A percentile compares a stretch with the other conserved stretches of the same genome.
Conservation (phyloP, 306 rosid species). For the Styphnolobium japonicum region DNA sequence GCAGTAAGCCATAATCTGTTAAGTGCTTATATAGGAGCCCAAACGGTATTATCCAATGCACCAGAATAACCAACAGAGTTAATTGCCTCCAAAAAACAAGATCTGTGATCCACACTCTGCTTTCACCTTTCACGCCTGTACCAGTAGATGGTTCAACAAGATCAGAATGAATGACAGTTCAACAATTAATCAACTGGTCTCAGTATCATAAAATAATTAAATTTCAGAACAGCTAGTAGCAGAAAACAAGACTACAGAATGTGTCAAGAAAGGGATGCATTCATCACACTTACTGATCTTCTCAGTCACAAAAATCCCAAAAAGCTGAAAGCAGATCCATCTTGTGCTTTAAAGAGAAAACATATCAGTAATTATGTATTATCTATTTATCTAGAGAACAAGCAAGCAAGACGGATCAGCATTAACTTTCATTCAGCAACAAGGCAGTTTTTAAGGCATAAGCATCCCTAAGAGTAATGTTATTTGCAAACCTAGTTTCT, state of each 20-base stretch:
- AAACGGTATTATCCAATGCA: neutral
- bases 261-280: neutral
- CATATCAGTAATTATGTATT: constrained; percentile 5
- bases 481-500: too few species aligned
- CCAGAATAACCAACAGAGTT: constrained; percentile 9
- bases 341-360: neutral
- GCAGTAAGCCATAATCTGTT: neutral
- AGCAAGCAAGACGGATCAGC: neutral
- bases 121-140: constrained; percentile 13
- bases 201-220: neutral
- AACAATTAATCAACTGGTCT: constrained; percentile 1
- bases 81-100: neutral
- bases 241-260: neutral
- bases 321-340: constrained; percentile 7
- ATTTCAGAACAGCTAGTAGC: neutral
- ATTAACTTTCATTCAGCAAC: constrained; percentile 47
- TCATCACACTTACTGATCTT: neutral
- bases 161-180: constrained; percentile 14
- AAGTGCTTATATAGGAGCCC: neutral
- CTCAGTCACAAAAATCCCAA: neutral
- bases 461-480: constrained; percentile 53
- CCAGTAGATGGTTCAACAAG: neutral
- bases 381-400: neutral
- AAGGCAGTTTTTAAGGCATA: constrained; percentile 56
- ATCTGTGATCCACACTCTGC: neutral